These are phyloP conservation scores for Bidens hawaiensis DNA, from an alignment of 140 eudicot species.

Conservation along the genomic window DNA sequence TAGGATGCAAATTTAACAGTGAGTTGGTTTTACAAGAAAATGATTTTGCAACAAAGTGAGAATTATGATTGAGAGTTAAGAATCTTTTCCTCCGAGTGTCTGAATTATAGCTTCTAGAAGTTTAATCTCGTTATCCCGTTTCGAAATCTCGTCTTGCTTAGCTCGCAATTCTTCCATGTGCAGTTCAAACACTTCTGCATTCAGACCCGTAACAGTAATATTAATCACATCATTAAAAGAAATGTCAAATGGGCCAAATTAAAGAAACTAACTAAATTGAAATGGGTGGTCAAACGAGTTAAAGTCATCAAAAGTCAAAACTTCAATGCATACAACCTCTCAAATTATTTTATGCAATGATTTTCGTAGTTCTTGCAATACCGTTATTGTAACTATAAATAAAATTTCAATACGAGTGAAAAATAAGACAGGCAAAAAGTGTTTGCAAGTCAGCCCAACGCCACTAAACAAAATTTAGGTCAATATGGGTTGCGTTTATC, in stretches of 20 bases:
- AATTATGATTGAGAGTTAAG: constrained; percentile 17
- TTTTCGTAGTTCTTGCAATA: neutral
- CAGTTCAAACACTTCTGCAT: constrained; percentile 88
- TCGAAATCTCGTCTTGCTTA: constrained; percentile 80
- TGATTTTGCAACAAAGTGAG: constrained; percentile 10
- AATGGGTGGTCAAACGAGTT: neutral
- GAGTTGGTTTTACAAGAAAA: constrained; percentile 24
- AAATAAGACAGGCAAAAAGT: too few relatives aligned
- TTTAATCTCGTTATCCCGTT: constrained; percentile 90
- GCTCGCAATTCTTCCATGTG: constrained; percentile 93
- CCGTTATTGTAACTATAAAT: too few relatives aligned
- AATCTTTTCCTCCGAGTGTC: constrained; percentile 84
- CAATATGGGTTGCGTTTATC: too few relatives aligned
- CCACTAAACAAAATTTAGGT: too few relatives aligned
- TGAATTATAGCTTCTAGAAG: constrained; percentile 91
- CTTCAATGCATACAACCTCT: neutral
- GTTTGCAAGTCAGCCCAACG: too few relatives aligned
- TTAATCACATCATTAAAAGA: neutral
- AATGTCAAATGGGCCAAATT: neutral
- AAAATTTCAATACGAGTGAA: too few relatives aligned
- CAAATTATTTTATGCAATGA: neutral
- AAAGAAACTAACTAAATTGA: neutral
- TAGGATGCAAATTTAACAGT: constrained; percentile 14
- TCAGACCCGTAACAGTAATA: constrained; percentile 1
- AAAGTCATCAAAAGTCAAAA: neutral